Conservation (phyloP, 2,329 filamentous ascomycete species). For the Xylariaceae sp. region DNA sequence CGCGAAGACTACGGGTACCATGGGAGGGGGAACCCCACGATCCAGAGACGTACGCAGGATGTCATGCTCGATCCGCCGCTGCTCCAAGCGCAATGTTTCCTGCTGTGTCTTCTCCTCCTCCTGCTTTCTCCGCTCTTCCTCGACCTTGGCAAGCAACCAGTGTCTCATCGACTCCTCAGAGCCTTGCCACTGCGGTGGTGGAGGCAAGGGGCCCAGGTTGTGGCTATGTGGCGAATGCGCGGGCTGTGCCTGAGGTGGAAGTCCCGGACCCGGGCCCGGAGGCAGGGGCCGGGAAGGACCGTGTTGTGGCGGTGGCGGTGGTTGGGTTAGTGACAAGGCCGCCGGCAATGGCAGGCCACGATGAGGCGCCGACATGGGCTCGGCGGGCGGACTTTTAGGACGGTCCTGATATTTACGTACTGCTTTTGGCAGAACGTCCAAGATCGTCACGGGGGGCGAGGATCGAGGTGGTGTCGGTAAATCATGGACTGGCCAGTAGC, state of each 20-base stretch:
- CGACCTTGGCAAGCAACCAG: slow-evolving; percentile 65
- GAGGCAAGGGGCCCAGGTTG: slow-evolving; percentile 52
- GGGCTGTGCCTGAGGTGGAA: slow-evolving; percentile 30
- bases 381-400: slow-evolving; percentile 42
- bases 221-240: slow-evolving; percentile 35
- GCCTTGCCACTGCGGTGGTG: slow-evolving; percentile 60
- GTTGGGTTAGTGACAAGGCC: slow-evolving; percentile 54
- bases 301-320: slow-evolving; percentile 28
- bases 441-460: slow-evolving; percentile 48
- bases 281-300: slow-evolving; percentile 29
- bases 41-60: slow-evolving; percentile 65
- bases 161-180: slow-evolving; percentile 65
- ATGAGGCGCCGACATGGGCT: slow-evolving; percentile 64
- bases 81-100: slow-evolving; percentile 64
- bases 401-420: slow-evolving; percentile 37
- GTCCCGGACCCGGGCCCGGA: slow-evolving; percentile 24
- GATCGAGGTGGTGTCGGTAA: slow-evolving; percentile 54
- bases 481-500: slow-evolving; percentile 58
- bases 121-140: slow-evolving; percentile 68
- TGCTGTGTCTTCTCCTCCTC: slow-evolving; percentile 66
- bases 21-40: slow-evolving; percentile 65
- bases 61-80: slow-evolving; percentile 65
- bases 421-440: slow-evolving; percentile 41
- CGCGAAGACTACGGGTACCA: slow-evolving; percentile 71
- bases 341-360: slow-evolving; percentile 64